Percentiles rank a stretch among this genome's conserved stretches.
Conservation (phyloP, 2,329 filamentous ascomycete genomes). For the Ceratocystis lukuohia region DNA sequence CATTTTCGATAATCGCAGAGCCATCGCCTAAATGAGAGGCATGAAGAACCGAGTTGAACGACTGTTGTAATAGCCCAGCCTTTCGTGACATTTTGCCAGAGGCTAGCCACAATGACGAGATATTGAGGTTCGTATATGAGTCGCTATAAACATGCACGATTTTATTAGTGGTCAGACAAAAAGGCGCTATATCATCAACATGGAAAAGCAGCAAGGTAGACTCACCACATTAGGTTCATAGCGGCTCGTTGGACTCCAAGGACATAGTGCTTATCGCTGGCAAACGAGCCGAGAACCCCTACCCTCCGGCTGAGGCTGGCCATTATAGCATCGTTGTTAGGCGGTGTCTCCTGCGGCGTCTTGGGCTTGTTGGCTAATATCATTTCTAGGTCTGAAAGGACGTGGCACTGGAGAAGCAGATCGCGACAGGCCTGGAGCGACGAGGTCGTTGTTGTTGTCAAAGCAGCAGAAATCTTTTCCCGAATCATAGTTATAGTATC, state of each 20-base stretch:
- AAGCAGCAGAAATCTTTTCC: conserved; percentile 54
- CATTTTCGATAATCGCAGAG: conserved; percentile 86
- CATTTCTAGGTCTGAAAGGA: conserved; percentile 73
- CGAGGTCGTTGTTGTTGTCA: conserved; percentile 63
- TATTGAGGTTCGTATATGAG: conserved; percentile 45
- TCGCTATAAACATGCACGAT: conserved; percentile 12
- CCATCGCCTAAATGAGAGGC: conserved; percentile 73
- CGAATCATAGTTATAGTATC: conserved; percentile 49
- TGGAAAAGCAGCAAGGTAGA: conserved; percentile 17
- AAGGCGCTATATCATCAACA: neutral
- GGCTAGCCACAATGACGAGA: conserved; percentile 72
- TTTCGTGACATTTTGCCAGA: conserved; percentile 80
- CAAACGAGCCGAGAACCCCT: conserved; percentile 78
- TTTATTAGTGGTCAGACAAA: neutral
- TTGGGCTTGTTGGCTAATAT: conserved; percentile 37
- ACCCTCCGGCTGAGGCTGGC: conserved; percentile 59
- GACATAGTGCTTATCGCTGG: conserved; percentile 86
- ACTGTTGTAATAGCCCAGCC: conserved; percentile 67
- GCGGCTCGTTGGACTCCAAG: conserved; percentile 73
- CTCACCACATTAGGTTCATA: conserved; percentile 64
- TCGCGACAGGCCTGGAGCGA: conserved; percentile 79
- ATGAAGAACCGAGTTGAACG: conserved; percentile 86
- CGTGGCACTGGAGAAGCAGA: conserved; percentile 72
- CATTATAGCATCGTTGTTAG: conserved; percentile 27
- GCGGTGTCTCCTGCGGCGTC: neutral